Evolutionary conservation across 2,329 filamentous ascomycete genomes (phyloP), one percentile per base, ranked within the genome.

Genomic region (Epichloe bromicola): DNA sequence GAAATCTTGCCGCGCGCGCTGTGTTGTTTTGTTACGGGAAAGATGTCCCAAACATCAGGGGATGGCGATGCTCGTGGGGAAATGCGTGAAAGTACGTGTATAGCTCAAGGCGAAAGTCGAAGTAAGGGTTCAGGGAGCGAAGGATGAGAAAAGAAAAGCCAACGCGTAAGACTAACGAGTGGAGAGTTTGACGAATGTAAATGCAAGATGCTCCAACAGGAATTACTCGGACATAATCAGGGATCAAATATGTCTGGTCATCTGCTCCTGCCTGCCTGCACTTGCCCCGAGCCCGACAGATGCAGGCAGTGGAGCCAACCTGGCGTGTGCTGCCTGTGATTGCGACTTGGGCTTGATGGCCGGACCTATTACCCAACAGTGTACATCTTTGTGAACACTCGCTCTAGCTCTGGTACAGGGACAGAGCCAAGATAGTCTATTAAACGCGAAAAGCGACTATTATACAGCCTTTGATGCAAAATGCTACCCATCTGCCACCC

Each of bases 401-500:
- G 26, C 8, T 30, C 26, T 11, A 30, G 26, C 26, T 30, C 26
- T 30, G 26, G 10, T 30, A 11, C 26, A 30, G 4, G 26, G 8
- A 30, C 10, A 30, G 26, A 30, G 26, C 26, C 8, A 47, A 30
- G 20, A 52, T n/a, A n/a, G 33, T 54, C 52, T 53, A 56, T 51
- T 51, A 51, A 52, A 56, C 43, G 41, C 43, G 51, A 37, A 62
- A 59, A 58, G 53, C 53, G 55, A 61, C 59, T 63, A 63, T 60
- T 61, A 59, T 64, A 63, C 62, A 64, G 56, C 57, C 58, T 55
- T 55, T 43, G 54, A 52, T 52, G 53, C 54, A 51, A 52, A 52
- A 23, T 48, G 51, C 54, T 56, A 52, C 54, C 49, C 51, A 37
- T 53, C 54, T 55, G 50, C 52, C 55, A 37, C 54, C 57, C 56